Percentiles rank a stretch among this genome's conserved stretches.
phyloP scores from a whole-genome alignment of 257 asterid species.

The Fraxinus pennsylvanica region DNA sequence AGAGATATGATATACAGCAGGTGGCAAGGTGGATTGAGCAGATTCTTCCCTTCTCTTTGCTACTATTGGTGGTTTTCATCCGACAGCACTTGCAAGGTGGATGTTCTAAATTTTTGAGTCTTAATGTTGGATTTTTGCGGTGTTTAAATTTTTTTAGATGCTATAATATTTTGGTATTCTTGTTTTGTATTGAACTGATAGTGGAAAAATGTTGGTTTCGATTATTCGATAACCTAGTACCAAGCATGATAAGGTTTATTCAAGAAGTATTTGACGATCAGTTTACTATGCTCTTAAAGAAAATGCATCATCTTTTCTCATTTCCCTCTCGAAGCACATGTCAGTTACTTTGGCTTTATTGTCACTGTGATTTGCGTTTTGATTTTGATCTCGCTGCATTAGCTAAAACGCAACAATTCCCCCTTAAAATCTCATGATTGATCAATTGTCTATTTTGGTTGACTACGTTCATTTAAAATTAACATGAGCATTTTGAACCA shows the following conservation, averaged over 20 bases:
- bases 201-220: not conserved
- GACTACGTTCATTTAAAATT: not conserved
- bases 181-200: not conserved
- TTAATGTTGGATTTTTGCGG: not conserved
- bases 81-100: constrained; percentile 95
- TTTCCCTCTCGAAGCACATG: not conserved
- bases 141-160: not conserved
- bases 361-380: not conserved
- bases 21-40: constrained; percentile 73
- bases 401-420: not conserved
- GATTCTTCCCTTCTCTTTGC: constrained; percentile 82
- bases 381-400: not conserved
- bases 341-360: not conserved
- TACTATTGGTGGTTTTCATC: constrained; percentile 79
- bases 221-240: not conserved
- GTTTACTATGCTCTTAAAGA: not conserved
- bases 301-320: not conserved
- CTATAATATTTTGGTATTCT: not conserved
- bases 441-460: not conserved
- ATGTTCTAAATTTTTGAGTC: not conserved
- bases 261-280: not conserved
- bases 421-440: not conserved
- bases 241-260: not conserved
- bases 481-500: not conserved
- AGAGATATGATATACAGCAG: constrained; percentile 50